Evolutionary conservation across 306 rosid species (phyloP).

Genomic region (Macrotyloma uniflorum): DNA sequence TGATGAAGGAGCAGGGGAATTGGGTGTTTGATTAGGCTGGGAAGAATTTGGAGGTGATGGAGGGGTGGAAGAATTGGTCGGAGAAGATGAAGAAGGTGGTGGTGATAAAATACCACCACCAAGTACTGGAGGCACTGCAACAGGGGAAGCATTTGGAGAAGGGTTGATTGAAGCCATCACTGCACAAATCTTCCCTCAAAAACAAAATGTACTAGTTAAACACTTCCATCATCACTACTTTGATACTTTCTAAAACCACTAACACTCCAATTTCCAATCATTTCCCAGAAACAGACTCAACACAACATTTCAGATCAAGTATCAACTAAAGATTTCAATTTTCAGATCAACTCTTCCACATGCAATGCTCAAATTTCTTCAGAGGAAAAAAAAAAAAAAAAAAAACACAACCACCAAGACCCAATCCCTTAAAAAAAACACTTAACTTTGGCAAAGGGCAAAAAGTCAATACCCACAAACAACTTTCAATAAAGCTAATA

Average conservation of each 20-base stretch:
- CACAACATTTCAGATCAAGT: constrained; percentile 36
- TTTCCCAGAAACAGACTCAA: not conserved
- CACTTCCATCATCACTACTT: constrained; percentile 37
- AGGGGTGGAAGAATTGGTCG: constrained; percentile 39
- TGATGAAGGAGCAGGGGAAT: constrained; percentile 48
- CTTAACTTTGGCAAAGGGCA: constrained; percentile 14
- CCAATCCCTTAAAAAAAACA: constrained; percentile 6
- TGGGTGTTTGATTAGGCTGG: constrained; percentile 45
- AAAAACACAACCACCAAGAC: constrained; percentile 33
- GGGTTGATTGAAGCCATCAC: constrained; percentile 70
- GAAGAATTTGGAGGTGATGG: constrained; percentile 50
- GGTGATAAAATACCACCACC: constrained; percentile 35
- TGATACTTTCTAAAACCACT: constrained; percentile 12
- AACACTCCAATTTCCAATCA: constrained; percentile 29
- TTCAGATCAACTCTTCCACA: constrained; percentile 39
- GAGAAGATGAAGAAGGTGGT: constrained; percentile 34
- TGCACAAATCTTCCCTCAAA: constrained; percentile 36
- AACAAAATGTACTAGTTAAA: constrained; percentile 38
- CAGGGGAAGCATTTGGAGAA: constrained; percentile 75
- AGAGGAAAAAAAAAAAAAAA: not conserved
- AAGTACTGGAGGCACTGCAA: constrained; percentile 64
- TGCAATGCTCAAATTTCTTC: constrained; percentile 12
- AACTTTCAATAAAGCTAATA: constrained; percentile 26
- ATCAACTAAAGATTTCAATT: constrained; percentile 22
- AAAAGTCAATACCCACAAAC: constrained; percentile 41